These are phyloP conservation scores for Coniochaeta sp. DNA, from an alignment of 2,329 filamentous ascomycete genomes.

Conservation along the genomic window DNA sequence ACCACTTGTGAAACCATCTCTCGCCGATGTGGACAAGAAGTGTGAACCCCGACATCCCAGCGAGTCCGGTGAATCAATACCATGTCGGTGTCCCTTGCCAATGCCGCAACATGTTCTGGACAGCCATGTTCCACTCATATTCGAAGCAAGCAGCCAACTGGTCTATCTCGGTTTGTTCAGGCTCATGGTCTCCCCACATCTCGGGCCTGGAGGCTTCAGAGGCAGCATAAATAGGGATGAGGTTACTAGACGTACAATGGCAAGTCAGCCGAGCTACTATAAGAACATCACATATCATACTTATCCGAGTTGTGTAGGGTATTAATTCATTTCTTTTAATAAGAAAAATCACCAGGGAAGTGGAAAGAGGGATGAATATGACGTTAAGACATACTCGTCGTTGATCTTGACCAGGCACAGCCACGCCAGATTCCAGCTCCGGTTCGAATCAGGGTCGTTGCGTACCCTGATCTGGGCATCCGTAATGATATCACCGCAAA, in stretches of 20 bases:
- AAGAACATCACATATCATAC: too few species aligned
- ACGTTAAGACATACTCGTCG: constrained; percentile 46
- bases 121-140: constrained; percentile 58
- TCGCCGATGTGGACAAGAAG: background rate
- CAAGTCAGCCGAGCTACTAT: constrained; percentile 4
- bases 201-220: constrained; percentile 53
- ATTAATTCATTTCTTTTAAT: too few species aligned
- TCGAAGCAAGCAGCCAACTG: constrained; percentile 57
- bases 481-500: constrained; percentile 56
- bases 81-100: constrained; percentile 57
- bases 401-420: constrained; percentile 60
- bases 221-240: constrained; percentile 55
- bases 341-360: background rate
- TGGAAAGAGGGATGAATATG: background rate
- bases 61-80: constrained; percentile 24
- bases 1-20: background rate
- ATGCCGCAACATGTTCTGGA: constrained; percentile 60
- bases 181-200: constrained; percentile 61
- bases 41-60: too few species aligned
- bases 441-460: constrained; percentile 55
- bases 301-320: background rate
- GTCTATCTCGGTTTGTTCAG: constrained; percentile 46
- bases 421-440: constrained; percentile 74
- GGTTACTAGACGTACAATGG: constrained; percentile 23
- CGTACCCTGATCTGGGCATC: constrained; percentile 60